These are phyloP conservation scores for Diddensiella caesifluorescens DNA, from an alignment of 805 yeast genomes.

Conservation along the genomic window DNA sequence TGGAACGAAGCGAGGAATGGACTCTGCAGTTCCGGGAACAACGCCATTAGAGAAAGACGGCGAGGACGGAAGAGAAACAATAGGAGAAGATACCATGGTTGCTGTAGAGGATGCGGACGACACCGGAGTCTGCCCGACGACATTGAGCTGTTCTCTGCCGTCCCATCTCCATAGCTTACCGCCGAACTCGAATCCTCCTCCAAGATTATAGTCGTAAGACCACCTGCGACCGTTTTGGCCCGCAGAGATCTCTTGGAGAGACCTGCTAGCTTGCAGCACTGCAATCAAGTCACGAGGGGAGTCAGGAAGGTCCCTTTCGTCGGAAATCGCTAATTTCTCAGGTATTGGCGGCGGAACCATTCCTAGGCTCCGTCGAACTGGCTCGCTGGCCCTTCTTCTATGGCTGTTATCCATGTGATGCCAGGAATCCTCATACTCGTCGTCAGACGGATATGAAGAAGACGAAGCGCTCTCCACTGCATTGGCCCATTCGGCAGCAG, in stretches of 20 bases:
- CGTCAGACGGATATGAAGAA: not conserved
- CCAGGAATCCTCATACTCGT: not conserved
- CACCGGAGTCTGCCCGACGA: slow-evolving; percentile 19
- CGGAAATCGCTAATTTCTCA: slow-evolving; percentile 24
- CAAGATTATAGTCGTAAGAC: slow-evolving; percentile 15
- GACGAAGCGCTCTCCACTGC: slow-evolving; percentile 5
- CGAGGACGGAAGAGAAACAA: not conserved
- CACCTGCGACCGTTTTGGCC: slow-evolving; percentile 24
- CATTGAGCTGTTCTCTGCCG: slow-evolving; percentile 30
- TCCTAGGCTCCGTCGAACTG: not conserved
- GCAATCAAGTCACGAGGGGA: slow-evolving; percentile 35
- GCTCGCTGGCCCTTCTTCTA: slow-evolving; percentile 10
- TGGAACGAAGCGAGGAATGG: not conserved
- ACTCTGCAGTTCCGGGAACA: not conserved
- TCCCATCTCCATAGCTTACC: slow-evolving; percentile 38
- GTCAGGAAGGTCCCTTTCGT: slow-evolving; percentile 20
- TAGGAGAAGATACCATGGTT: slow-evolving; percentile 5
- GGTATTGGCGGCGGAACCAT: slow-evolving; percentile 32
- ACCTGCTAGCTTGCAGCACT: slow-evolving; percentile 39
- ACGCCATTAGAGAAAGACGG: not conserved
- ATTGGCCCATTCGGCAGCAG: not conserved
- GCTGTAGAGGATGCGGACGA: slow-evolving; percentile 2
- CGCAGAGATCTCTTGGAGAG: slow-evolving; percentile 37
- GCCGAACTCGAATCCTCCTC: slow-evolving; percentile 36
- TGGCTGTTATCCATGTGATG: slow-evolving; percentile 3